A percentile compares a stretch with the other conserved stretches of the same genome.
phyloP scores from a whole-genome alignment of 2,329 filamentous ascomycete genomes.

The Keithomyces neogunnii region DNA sequence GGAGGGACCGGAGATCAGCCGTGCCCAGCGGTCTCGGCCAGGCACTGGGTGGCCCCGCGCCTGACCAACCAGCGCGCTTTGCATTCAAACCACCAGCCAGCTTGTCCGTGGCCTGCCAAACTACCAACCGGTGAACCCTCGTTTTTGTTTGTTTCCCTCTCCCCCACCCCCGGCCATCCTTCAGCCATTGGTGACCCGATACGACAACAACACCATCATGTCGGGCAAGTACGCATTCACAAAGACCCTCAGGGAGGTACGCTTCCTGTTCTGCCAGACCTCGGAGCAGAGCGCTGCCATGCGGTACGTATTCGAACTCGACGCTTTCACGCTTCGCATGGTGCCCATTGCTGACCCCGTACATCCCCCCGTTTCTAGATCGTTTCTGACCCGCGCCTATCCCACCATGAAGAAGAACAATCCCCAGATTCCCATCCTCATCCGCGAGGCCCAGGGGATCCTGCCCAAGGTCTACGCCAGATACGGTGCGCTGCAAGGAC shows the following conservation, averaged over 20 bases:
- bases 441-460: slow-evolving; percentile 82
- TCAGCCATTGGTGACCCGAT: background rate
- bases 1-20: slow-evolving; percentile 6
- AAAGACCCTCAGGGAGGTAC: slow-evolving; percentile 83
- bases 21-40: background rate
- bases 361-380: slow-evolving; percentile 40
- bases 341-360: background rate
- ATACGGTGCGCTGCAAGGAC: slow-evolving; percentile 56
- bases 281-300: slow-evolving; percentile 82
- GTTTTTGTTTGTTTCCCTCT: background rate
- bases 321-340: background rate
- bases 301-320: slow-evolving; percentile 49
- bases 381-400: slow-evolving; percentile 85
- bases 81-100: background rate
- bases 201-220: slow-evolving; percentile 51
- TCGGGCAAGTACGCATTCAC: slow-evolving; percentile 88
- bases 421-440: slow-evolving; percentile 84
- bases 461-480: slow-evolving; percentile 82
- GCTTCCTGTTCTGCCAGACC: slow-evolving; percentile 95
- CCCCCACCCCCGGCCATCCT: background rate
- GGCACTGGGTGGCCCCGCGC: too few relatives aligned
- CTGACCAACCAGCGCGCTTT: background rate
- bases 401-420: slow-evolving; percentile 99
- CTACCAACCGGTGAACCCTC: background rate
- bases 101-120: background rate